Evolutionary conservation across 1,284 basidiomycete genomes (phyloP).

Genomic region (Papiliotrema nemorosa): DNA sequence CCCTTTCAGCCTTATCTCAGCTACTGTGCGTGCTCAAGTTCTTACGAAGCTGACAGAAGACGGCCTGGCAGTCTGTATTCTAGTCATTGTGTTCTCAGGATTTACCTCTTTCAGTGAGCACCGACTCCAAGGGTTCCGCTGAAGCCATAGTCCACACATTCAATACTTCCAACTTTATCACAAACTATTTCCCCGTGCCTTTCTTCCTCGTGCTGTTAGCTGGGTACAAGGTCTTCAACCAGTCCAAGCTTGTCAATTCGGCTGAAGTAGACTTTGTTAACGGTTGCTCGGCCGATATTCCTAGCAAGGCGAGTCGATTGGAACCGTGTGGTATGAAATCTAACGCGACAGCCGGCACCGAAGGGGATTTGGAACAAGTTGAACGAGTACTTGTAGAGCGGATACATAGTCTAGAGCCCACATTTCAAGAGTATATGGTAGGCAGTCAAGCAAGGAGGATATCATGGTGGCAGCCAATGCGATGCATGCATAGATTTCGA

Average conservation of each 20-base stretch:
- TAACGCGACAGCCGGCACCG: no score
- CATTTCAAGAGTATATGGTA: no score
- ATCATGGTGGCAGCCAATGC: no score
- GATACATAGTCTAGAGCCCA: no score
- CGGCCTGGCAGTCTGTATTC: not conserved
- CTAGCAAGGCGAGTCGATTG: no score
- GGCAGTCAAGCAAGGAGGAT: no score
- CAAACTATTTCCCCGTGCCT: not conserved
- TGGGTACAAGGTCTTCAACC: not conserved
- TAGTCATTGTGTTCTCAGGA: not conserved
- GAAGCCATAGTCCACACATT: not conserved
- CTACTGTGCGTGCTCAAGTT: no score
- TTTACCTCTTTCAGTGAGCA: not conserved
- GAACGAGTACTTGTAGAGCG: no score
- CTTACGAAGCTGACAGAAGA: not conserved
- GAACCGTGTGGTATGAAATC: no score
- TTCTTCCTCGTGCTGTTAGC: not conserved
- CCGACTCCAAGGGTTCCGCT: not conserved
- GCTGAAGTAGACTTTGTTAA: not conserved
- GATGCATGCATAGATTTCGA: no score
- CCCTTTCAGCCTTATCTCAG: constrained; percentile 13
- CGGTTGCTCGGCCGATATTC: no score
- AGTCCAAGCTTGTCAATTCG: not conserved
- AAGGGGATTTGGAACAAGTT: no score
- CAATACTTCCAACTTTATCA: not conserved